phyloP scores from a whole-genome alignment of 2,329 filamentous ascomycete genomes.

The Fusarium secorum region DNA sequence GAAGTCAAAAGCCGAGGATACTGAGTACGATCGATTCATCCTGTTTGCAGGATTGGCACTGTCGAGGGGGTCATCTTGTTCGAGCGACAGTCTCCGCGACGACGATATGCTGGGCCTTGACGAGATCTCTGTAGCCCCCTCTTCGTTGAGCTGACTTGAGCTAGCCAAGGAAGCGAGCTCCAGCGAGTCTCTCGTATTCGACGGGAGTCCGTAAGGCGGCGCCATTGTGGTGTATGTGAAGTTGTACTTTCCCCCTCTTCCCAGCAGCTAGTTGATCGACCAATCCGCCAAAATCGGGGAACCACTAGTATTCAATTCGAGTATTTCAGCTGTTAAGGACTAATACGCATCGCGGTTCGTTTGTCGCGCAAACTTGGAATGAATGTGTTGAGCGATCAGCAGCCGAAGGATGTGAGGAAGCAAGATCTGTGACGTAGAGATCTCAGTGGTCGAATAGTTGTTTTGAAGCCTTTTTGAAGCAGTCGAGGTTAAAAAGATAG shows the following conservation, averaged over 20 bases:
- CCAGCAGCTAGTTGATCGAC: slow-evolving; percentile 8
- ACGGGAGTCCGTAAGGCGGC: slow-evolving; percentile 53
- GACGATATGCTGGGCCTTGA: slow-evolving; percentile 89
- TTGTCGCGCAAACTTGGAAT: neutral
- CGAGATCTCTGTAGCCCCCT: slow-evolving; percentile 68
- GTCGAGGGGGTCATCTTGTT: slow-evolving; percentile 78
- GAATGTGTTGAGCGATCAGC: slow-evolving; percentile 1
- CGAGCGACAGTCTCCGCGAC: slow-evolving; percentile 86
- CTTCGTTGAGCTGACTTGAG: slow-evolving; percentile 66
- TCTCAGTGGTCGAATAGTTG: slow-evolving; percentile 2
- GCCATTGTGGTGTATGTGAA: slow-evolving; percentile 49
- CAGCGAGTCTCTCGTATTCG: slow-evolving; percentile 82
- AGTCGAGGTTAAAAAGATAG: slow-evolving; percentile 25
- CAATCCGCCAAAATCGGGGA: neutral
- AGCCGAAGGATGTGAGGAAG: slow-evolving; percentile 8
- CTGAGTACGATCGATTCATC: slow-evolving; percentile 77
- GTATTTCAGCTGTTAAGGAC: slow-evolving; percentile 30
- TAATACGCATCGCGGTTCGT: slow-evolving; percentile 40
- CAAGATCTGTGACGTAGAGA: slow-evolving; percentile 24
- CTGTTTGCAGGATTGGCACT: slow-evolving; percentile 60
- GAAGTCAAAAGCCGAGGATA: slow-evolving; percentile 95
- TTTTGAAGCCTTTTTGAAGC: slow-evolving; percentile 6
- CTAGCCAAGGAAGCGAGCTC: slow-evolving; percentile 96
- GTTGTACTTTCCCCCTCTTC: slow-evolving; percentile 11
- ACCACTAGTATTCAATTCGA: slow-evolving; percentile 19